Conservation (phyloP, 2,329 filamentous ascomycete species). For the Botrytis elliptica region DNA sequence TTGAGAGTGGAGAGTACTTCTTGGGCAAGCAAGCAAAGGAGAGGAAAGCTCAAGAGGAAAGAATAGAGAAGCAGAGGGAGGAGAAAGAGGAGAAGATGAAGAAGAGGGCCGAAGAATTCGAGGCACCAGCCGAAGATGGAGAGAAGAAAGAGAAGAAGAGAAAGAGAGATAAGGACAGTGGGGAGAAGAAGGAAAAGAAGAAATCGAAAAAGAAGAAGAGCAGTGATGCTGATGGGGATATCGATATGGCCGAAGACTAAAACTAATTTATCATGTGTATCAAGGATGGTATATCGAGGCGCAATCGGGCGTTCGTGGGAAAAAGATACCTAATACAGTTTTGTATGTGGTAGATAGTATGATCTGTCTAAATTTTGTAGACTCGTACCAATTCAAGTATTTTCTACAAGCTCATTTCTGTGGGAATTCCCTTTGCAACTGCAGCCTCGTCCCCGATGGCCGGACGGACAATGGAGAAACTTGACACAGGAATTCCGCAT, state of each 20-base stretch:
- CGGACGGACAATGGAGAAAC: neutral
- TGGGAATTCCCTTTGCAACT: neutral
- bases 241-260: conserved; percentile 20
- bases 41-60: conserved; percentile 72
- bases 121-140: conserved; percentile 76
- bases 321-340: conserved; percentile 10
- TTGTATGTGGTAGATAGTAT: conserved; percentile 12
- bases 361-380: neutral
- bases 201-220: conserved; percentile 25
- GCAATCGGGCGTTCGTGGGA: conserved; percentile 20
- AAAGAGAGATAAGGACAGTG: conserved; percentile 32
- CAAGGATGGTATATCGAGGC: conserved; percentile 3
- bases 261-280: conserved; percentile 1
- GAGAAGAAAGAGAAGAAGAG: conserved; percentile 53
- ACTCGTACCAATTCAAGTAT: conserved; percentile 8
- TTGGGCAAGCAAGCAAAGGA: conserved; percentile 91
- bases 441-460: neutral
- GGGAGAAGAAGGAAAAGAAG: conserved; percentile 33
- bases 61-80: conserved; percentile 78
- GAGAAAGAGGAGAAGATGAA: conserved; percentile 87
- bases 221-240: conserved; percentile 22
- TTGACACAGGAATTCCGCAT: neutral
- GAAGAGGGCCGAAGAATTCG: conserved; percentile 81
- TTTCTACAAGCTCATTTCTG: neutral
- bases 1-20: conserved; percentile 97